A percentile compares a stretch with the other conserved stretches of the same genome.
Conservation (phyloP, 495 filamentous ascomycete species). For the Pyrenula massariospora region DNA sequence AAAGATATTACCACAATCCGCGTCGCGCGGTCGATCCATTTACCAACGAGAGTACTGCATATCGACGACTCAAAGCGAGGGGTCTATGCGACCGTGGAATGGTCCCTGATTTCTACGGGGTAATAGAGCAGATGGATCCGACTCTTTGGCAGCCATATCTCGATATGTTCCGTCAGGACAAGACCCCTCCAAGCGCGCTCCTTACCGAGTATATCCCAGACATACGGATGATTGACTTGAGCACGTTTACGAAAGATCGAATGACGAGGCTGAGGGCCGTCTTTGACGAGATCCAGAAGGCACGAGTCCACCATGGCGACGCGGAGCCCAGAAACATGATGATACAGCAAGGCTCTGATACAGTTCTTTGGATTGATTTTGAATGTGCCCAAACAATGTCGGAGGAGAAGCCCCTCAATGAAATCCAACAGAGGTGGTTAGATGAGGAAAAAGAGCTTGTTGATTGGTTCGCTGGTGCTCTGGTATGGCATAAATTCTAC, state of each 20-base stretch:
- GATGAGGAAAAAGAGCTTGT: too few relatives aligned
- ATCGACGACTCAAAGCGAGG: conserved; percentile 1
- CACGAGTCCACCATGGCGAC: conserved; percentile 6
- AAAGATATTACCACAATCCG: too few relatives aligned
- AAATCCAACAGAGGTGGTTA: too few relatives aligned
- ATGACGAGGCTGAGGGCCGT: conserved; percentile 4
- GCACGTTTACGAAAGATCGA: conserved; percentile 2
- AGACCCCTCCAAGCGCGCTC: conserved; percentile 5
- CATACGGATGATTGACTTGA: conserved; percentile 1
- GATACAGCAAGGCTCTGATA: too few relatives aligned
- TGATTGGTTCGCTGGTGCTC: too few relatives aligned
- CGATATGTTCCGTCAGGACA: conserved; percentile 3
- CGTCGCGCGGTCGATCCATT: conserved; percentile 3
- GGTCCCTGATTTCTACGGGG: conserved; percentile 5
- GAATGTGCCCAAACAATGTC: too few relatives aligned
- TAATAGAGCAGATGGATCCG: conserved; percentile 4
- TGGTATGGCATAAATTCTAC: too few relatives aligned
- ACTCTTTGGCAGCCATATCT: conserved; percentile 3
- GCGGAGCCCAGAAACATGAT: too few relatives aligned
- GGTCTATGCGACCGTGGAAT: conserved; percentile 8
- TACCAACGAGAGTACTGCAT: conserved; percentile 5
- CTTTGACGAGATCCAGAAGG: conserved; percentile 7
- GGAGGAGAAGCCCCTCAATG: too few relatives aligned
- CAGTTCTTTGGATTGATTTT: too few relatives aligned
- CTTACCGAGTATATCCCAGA: conserved; percentile 8